Evolutionary conservation across 495 filamentous ascomycete species (phyloP).

Genomic region (Penicillium dipodomyicola): DNA sequence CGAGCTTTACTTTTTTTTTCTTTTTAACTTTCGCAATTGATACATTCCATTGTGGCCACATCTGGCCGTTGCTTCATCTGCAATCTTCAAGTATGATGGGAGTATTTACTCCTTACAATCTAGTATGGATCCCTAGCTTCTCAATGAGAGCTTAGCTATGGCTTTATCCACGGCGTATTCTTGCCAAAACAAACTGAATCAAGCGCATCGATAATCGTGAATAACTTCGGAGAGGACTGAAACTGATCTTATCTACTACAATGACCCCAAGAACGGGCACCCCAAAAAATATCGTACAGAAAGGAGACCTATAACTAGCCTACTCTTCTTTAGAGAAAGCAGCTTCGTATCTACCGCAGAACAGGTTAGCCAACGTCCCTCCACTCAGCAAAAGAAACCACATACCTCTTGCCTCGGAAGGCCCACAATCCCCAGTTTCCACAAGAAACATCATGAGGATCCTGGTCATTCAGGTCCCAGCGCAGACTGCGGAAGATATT

Average conservation of each 20-base stretch:
- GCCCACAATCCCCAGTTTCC: conserved; percentile 97
- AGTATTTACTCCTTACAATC: neutral
- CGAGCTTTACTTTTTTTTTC: conserved; percentile 5
- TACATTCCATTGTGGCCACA: neutral
- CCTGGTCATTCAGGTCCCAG: conserved; percentile 95
- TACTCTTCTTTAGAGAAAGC: conserved; percentile 29
- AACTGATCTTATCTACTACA: conserved; percentile 16
- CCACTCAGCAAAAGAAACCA: conserved; percentile 19
- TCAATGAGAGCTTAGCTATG: neutral
- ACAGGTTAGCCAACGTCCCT: conserved; percentile 9
- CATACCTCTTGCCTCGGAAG: conserved; percentile 94
- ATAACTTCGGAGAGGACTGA: conserved; percentile 13
- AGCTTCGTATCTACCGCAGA: conserved; percentile 42
- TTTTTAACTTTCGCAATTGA: neutral
- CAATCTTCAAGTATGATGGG: neutral
- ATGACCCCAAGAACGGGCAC: conserved; percentile 1
- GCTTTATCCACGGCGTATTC: neutral
- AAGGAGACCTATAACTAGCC: conserved; percentile 6
- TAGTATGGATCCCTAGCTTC: neutral
- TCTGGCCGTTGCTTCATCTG: neutral
- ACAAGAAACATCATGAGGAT: conserved; percentile 90
- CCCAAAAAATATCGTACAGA: conserved; percentile 27
- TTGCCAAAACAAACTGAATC: neutral
- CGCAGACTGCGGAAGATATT: conserved; percentile 91
- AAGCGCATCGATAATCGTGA: neutral